Conservation (phyloP, 208 protist species). For the Wallacemonas sp. region DNA sequence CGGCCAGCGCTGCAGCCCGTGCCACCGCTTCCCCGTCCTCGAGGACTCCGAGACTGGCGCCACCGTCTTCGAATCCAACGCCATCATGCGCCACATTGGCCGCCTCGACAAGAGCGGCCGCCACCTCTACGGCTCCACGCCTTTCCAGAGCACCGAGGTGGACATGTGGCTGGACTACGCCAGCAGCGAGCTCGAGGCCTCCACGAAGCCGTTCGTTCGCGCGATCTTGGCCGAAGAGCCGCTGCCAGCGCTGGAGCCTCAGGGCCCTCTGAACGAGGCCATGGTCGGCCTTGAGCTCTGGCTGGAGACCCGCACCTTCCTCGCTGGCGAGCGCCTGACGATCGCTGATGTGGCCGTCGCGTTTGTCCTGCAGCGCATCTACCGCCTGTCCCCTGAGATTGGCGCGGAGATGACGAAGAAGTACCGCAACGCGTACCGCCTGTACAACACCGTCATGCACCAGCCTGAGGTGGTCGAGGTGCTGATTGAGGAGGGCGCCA, state of each 20-base stretch:
- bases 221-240: slow-evolving; percentile 28
- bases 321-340: slow-evolving; percentile 83
- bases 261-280: slow-evolving; percentile 38
- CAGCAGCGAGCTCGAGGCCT: slow-evolving; percentile 55
- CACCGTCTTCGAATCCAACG: slow-evolving; percentile 87
- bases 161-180: slow-evolving; percentile 91
- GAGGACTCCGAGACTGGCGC: slow-evolving; percentile 69
- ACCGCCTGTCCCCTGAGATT: slow-evolving; percentile 40
- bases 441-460: slow-evolving; percentile 83
- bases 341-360: slow-evolving; percentile 76
- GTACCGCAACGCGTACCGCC: slow-evolving; percentile 58
- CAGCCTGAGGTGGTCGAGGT: slow-evolving; percentile 70
- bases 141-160: slow-evolving; percentile 72
- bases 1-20: slow-evolving; percentile 65
- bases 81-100: slow-evolving; percentile 82
- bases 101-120: slow-evolving; percentile 52
- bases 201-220: slow-evolving; percentile 31
- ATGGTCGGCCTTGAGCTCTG: slow-evolving; percentile 62
- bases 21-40: slow-evolving; percentile 63
- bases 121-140: slow-evolving; percentile 74
- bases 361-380: slow-evolving; percentile 60
- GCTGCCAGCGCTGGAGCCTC: slow-evolving; percentile 24
- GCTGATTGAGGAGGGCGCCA: slow-evolving; percentile 48
- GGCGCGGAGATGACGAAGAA: slow-evolving; percentile 60
- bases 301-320: slow-evolving; percentile 82